Evolutionary conservation across 164 flowering plant genomes (phyloP), one percentile per base, ranked within the genome.

Genomic region (Magnolia sinica): DNA sequence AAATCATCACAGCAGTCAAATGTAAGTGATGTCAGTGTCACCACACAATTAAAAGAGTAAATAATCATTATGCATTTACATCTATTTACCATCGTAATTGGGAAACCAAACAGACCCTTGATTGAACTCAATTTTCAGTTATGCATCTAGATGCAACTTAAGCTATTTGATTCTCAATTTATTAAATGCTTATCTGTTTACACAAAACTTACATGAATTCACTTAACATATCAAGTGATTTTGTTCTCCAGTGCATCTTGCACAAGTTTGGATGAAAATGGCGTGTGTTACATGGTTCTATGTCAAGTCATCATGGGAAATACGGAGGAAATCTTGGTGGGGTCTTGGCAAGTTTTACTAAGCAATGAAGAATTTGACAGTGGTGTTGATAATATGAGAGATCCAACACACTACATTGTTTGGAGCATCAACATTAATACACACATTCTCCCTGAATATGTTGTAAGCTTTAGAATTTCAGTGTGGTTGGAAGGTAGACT

Each of bases 261-360:
- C 88, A 84, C 84, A 1, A 87, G 83, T 71, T 76, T 70, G 0
- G 90, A 87, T 75, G 83, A 75, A 1, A 81, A 86, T 74, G 90
- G 87, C 1, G 84, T 81, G 64, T 83, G 76, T 69, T 91, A 91
- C 82, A 68, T 86, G 2, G 51, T 90, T 8, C 74, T 91, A 11
- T 89, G 92, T 68, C 87, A 87, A 20, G 89, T 90, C 50, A 75
- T 90, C 71, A 61, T 88, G 77, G 94, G 96, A 0, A 89, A 78
- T 23, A 77, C 82, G 24, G 94, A 90, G 71, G 79, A 84, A 74
- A 80, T 91, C 29, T 80, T 81, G 58, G 77, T 50, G 2, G 91
- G 89, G 1, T 87, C 91, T 75, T 65, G 45, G 0, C 90, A 89
- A 68, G 74, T 22, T 67, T 76, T 76, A 68, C 94, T 94, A 10